Base-by-base conservation (phyloP, 371 early-diverging fungal genomes). In the Funneliformis caledonium region DNA sequence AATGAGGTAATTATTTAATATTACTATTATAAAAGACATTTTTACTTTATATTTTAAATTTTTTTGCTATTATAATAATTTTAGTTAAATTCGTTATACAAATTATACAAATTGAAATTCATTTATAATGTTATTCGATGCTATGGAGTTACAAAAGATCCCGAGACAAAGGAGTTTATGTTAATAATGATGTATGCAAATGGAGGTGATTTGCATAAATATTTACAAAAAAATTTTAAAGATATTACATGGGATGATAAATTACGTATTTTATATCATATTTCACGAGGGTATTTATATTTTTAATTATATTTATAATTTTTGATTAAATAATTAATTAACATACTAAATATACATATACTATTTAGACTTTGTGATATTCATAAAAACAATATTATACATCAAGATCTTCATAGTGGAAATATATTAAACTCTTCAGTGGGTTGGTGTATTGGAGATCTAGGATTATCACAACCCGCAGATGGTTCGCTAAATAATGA, bases 291-390 rank as follows among this genome's bases (percentile, higher is more conserved):
- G 52, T 52, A 52, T 52, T 11, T 52, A 14, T 52, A 14, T 26
- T 26, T 26, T 26, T 26, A 26, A 26, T 26, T 52, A 52, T 7
- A 50, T 50, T 12, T 50, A 50, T 52, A 12, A 12, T 12, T 11
- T 3, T 50, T 10, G 14, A 12, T 50, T 26, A 26, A 26, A 50
- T 50, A 9, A 50, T 10, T 8, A 50, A 10, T 10, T 50, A 50
- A 26, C 26, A 26, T 26, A 26, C 26, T 26, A 26, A 26, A 26
- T 26, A 11, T 50, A 11, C 6, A 16, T 16, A 12, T 16, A 14
- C 6, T 10, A 5, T 52, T 16, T 52, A 93, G 65, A 26, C 6
- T 65, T 26, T 0, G 4, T 22, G 11, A 8, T 4, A 65, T 65
- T 65, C 65, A 65, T 65, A 9, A 31, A 31, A 12, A 26, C 4